Conservation (phyloP, 2,329 filamentous ascomycete genomes). For the Aspergillus oerlinghausenensis region DNA sequence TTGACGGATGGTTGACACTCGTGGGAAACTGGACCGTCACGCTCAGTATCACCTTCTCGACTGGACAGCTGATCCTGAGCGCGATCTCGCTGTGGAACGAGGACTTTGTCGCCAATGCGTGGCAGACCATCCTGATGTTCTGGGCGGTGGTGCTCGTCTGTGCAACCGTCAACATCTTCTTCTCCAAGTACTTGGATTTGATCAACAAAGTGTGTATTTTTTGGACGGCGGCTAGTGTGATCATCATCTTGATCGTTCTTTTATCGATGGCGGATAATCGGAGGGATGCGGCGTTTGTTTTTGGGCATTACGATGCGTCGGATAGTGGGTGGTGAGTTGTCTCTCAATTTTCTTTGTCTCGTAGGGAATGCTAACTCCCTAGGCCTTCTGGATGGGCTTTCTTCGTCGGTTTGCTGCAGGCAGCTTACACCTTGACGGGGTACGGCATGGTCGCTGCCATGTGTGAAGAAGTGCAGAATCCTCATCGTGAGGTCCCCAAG, state of each 20-base stretch:
- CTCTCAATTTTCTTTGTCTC: no score
- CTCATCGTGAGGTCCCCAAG: constrained; percentile 64
- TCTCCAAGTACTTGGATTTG: constrained; percentile 57
- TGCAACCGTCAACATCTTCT: constrained; percentile 62
- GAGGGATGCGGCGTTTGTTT: constrained; percentile 60
- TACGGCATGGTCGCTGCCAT: constrained; percentile 69
- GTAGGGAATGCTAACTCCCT: constrained; percentile 1
- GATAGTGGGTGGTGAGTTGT: constrained; percentile 54
- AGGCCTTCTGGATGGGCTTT: constrained; percentile 66
- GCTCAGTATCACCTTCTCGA: constrained; percentile 65
- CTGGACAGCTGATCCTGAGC: constrained; percentile 63
- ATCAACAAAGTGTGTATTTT: constrained; percentile 71
- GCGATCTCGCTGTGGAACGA: constrained; percentile 68
- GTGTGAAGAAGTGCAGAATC: constrained; percentile 68
- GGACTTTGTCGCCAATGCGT: constrained; percentile 61
- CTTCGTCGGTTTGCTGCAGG: constrained; percentile 66
- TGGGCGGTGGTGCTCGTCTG: constrained; percentile 67
- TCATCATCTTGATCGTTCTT: constrained; percentile 64
- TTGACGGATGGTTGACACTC: constrained; percentile 67
- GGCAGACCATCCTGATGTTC: constrained; percentile 67
- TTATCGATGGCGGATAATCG: constrained; percentile 56
- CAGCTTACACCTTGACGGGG: constrained; percentile 47
- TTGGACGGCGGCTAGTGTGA: constrained; percentile 62
- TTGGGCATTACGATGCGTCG: constrained; percentile 63
- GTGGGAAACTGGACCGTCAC: constrained; percentile 71